phyloP scores from a whole-genome alignment of 257 asterid species.

The Rehmannia glutinosa region DNA sequence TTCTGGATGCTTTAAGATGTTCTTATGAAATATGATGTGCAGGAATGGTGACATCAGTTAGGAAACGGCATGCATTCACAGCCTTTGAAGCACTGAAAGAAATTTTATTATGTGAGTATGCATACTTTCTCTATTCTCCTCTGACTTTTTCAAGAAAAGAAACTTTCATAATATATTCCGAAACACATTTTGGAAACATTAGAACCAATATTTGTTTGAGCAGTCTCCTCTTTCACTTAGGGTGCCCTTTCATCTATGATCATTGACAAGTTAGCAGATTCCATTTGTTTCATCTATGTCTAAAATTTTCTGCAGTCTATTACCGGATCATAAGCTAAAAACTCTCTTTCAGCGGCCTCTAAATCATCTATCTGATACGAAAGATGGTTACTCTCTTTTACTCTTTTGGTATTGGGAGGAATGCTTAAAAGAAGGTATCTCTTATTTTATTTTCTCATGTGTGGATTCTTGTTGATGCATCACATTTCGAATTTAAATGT shows the following conservation, averaged over 20 bases:
- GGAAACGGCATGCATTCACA: constrained; percentile 88
- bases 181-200: neutral
- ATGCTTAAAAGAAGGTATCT: constrained; percentile 82
- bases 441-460: neutral
- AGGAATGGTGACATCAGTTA: constrained; percentile 97
- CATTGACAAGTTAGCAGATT: too few relatives aligned
- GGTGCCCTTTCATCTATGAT: neutral
- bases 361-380: constrained; percentile 74
- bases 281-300: too few relatives aligned
- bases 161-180: neutral
- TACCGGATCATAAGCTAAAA: constrained; percentile 91
- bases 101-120: constrained; percentile 62
- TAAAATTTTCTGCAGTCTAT: constrained; percentile 48
- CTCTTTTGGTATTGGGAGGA: constrained; percentile 98
- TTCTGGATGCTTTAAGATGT: neutral
- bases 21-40: constrained; percentile 31
- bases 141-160: constrained; percentile 4
- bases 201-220: neutral
- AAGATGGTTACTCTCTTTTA: constrained; percentile 83
- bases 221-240: neutral
- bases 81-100: constrained; percentile 93
- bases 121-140: neutral
- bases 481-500: neutral
- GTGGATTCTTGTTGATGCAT: neutral
- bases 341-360: constrained; percentile 71